Evolutionary conservation across 2,329 filamentous ascomycete species (phyloP).

Genomic region (Calonectria montana): DNA sequence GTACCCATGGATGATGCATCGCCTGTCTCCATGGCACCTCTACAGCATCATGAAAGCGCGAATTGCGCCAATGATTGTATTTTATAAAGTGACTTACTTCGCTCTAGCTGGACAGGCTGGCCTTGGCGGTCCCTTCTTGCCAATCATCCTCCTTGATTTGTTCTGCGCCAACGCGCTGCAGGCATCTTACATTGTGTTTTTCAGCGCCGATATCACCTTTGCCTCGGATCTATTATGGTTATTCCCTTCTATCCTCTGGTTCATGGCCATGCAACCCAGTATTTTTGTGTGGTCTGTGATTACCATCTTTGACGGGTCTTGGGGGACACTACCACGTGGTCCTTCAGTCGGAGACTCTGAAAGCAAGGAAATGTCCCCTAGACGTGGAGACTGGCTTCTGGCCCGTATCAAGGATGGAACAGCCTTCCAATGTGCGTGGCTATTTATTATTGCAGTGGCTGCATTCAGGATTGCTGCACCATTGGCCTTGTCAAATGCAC

Average conservation of each 20-base stretch:
- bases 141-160: background rate
- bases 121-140: background rate
- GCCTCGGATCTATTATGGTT: background rate
- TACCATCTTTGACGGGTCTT: slow-evolving; percentile 6
- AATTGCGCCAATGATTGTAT: background rate
- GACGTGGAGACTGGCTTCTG: background rate
- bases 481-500: background rate
- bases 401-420: background rate
- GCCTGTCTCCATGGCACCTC: background rate
- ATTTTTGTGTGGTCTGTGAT: slow-evolving; percentile 12
- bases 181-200: background rate
- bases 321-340: background rate
- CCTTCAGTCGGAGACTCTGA: background rate
- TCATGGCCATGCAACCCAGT: slow-evolving; percentile 5
- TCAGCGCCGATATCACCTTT: background rate
- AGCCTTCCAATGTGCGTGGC: background rate
- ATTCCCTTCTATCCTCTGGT: slow-evolving; percentile 2
- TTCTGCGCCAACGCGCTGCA: slow-evolving; percentile 7
- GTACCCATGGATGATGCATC: background rate
- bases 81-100: background rate
- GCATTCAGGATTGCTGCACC: background rate
- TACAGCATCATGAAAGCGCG: slow-evolving; percentile 3
- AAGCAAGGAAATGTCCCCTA: background rate
- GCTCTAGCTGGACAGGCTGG: background rate
- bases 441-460: background rate